Evolutionary conservation across 2,329 filamentous ascomycete species (phyloP), one percentile per base, ranked within the genome.

Genomic region (Microcyclospora pomicola): DNA sequence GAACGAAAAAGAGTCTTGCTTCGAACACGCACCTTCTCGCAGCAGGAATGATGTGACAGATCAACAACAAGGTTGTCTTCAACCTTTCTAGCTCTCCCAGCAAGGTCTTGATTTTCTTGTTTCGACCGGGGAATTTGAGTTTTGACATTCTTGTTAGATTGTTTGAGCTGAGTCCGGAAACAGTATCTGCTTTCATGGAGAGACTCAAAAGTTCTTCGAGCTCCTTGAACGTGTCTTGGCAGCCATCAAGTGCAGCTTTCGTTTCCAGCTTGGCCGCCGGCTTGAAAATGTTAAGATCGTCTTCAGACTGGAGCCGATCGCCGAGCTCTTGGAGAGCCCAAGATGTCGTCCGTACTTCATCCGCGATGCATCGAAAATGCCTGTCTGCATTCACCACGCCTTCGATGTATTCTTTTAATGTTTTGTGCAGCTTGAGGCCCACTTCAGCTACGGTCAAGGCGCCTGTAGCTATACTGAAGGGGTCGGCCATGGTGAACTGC

Each of bases 301-400:
- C 19, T 6, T 35, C 37, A 24, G 19, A 24, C 19, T 39, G 34
- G 2, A 39, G 37, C 9, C 31, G 15, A 16, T 14, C 24, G 10
- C 37, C 37, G 9, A 39, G 33, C 27, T 35, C 19, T 29, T 39
- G 37, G 4, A 39, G 24, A 9, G 37, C 37, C 37, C 37, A 39
- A 9, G 37, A 14, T 6, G 37, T 39, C 6, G 24, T 34, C 10
- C 32, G 15, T 2, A 39, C 37, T 15, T 39, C 32, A n/a, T 34
- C 32, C 11, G 32, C 37, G 11, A 39, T 7, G 11, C 24, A 31
- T n/a, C 15, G 19, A n/a, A 31, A 13, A 16, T 39, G 31, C 31
- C 34, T 39, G 31, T 30, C 31, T 7, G 32, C 37, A 30, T 39
- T 27, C 9, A 28, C 27, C 15, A 34, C 34, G 19, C 35, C 37